These are phyloP conservation scores for Arabis alpina DNA, from an alignment of 345 rosid species.

Conservation along the genomic window DNA sequence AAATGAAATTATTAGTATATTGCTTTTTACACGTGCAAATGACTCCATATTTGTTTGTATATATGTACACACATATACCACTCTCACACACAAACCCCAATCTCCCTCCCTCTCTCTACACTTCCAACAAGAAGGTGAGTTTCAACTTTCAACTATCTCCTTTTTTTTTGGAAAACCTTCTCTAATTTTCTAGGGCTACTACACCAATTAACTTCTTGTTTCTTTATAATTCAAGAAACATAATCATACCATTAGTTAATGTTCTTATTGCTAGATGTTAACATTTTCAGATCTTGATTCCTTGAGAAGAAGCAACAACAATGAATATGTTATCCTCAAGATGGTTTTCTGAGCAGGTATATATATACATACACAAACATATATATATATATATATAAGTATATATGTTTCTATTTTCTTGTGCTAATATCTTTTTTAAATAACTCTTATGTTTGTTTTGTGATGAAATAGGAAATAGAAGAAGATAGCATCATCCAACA, in stretches of 20 bases:
- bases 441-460: background rate
- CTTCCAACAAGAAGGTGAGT: conserved; percentile 34
- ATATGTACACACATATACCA: conserved; percentile 8
- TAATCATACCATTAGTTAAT: background rate
- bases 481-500: conserved; percentile 37
- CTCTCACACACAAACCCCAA: conserved; percentile 3
- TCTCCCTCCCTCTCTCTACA: conserved; percentile 24
- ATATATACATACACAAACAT: conserved; percentile 20
- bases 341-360: conserved; percentile 65
- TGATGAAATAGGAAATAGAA: conserved; percentile 35
- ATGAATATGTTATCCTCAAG: conserved; percentile 47
- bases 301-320: conserved; percentile 6
- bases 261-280: background rate
- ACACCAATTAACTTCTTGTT: background rate
- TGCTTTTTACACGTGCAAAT: conserved; percentile 27
- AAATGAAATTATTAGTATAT: conserved; percentile 17
- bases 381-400: background rate
- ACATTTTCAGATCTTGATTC: conserved; percentile 22
- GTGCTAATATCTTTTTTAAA: too few relatives aligned
- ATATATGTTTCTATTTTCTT: background rate
- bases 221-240: conserved; percentile 24
- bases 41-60: conserved; percentile 2
- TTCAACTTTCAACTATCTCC: background rate
- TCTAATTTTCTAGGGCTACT: conserved; percentile 28
- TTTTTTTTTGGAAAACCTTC: background rate